Evolutionary conservation across 805 yeast genomes (phyloP).

Genomic region (Lipomyces spencermartinsiae): DNA sequence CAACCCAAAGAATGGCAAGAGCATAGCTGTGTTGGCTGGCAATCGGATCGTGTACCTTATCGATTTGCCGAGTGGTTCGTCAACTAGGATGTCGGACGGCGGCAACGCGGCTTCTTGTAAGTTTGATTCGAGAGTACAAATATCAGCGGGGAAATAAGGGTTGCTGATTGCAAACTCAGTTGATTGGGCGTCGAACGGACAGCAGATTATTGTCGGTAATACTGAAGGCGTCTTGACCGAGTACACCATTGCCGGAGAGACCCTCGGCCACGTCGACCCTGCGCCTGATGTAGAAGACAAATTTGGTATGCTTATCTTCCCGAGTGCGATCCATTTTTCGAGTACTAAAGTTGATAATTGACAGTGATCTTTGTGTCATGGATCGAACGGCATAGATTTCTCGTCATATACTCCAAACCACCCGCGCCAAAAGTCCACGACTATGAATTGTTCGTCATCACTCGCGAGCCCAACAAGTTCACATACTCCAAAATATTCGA

Average conservation of each 20-base stretch:
- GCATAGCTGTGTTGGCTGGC: conserved; percentile 29
- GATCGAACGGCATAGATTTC: conserved; percentile 37
- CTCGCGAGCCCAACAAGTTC: conserved; percentile 7
- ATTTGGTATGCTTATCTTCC: conserved; percentile 16
- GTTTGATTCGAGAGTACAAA: conserved; percentile 3
- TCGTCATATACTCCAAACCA: conserved; percentile 38
- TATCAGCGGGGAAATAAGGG: not conserved
- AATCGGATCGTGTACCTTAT: conserved; percentile 16
- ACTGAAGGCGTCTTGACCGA: conserved; percentile 36
- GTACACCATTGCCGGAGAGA: conserved; percentile 31
- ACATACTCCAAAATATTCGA: conserved; percentile 38
- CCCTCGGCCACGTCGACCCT: conserved; percentile 13
- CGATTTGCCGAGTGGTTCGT: conserved; percentile 2
- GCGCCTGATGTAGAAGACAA: conserved; percentile 29
- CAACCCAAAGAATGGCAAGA: conserved; percentile 32
- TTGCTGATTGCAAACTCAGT: conserved; percentile 12
- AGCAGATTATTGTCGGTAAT: conserved; percentile 39
- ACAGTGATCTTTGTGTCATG: conserved; percentile 36
- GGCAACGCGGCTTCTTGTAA: conserved; percentile 14
- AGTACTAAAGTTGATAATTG: not conserved
- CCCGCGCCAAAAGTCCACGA: conserved; percentile 38
- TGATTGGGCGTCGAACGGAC: conserved; percentile 44
- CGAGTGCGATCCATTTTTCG: not conserved
- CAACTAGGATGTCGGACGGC: not conserved
- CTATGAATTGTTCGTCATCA: conserved; percentile 35